A percentile compares a stretch with the other conserved stretches of the same genome.
These are phyloP conservation scores for Pharnaceum exiguum DNA, from an alignment of 148 eudicot genomes.

Conservation along the genomic window DNA sequence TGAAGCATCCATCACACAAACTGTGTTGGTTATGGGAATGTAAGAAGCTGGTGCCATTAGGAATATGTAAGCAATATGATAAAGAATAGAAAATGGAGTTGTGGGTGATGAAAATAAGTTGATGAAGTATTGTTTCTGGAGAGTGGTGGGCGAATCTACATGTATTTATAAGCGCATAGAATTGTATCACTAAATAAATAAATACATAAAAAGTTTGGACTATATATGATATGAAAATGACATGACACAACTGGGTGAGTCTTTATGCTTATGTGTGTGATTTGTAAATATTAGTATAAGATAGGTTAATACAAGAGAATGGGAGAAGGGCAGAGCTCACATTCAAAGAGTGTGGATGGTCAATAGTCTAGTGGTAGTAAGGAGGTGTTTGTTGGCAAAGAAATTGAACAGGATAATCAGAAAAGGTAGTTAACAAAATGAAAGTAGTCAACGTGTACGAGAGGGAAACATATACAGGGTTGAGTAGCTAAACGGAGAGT, in stretches of 20 bases:
- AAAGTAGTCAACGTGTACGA: not conserved
- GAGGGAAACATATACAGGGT: not conserved
- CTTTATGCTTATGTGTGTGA: slow-evolving; percentile 1
- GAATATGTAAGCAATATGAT: not conserved
- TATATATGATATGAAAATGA: not conserved
- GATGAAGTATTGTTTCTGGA: slow-evolving; percentile 5
- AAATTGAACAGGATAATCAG: not conserved
- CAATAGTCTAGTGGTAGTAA: not conserved
- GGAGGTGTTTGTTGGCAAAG: slow-evolving; percentile 16
- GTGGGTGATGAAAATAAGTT: not conserved
- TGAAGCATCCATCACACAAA: slow-evolving; percentile 92
- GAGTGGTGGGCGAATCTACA: not conserved
- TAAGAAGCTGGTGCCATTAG: slow-evolving; percentile 40
- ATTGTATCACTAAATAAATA: no score
- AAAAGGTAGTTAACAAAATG: not conserved
- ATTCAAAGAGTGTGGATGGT: slow-evolving; percentile 49
- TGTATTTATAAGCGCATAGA: not conserved
- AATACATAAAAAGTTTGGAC: not conserved
- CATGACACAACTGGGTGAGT: slow-evolving; percentile 10
- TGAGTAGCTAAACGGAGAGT: no score
- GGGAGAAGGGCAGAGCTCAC: slow-evolving; percentile 20
- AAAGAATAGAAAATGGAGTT: not conserved
- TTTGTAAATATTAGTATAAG: not conserved
- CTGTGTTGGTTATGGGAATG: slow-evolving; percentile 29
- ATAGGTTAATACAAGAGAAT: not conserved